Percentiles rank a stretch among this genome's conserved stretches.
Conservation (phyloP, 2,329 filamentous ascomycete genomes). For the Aureobasidium sp. region DNA sequence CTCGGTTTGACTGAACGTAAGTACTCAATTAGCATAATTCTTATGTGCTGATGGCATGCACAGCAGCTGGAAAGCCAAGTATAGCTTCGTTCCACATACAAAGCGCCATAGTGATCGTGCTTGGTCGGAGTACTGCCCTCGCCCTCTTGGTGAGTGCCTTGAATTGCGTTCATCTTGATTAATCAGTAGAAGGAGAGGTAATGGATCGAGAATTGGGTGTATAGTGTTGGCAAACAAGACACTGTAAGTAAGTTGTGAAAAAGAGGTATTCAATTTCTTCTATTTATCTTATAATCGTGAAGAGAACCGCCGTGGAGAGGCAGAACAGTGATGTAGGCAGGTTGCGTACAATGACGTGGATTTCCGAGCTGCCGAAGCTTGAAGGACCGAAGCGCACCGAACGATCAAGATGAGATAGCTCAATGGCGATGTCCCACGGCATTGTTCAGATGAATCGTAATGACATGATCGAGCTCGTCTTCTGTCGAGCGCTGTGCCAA, state of each 20-base stretch:
- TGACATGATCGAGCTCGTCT: neutral
- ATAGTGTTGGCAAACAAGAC: neutral
- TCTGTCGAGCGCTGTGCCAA: neutral
- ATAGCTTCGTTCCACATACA: slow-evolving; percentile 18
- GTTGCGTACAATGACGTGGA: neutral
- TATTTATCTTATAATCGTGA: neutral
- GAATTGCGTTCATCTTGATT: slow-evolving; percentile 12
- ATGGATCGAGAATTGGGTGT: neutral
- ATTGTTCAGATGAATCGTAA: neutral
- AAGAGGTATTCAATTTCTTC: neutral
- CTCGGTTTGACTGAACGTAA: slow-evolving; percentile 28
- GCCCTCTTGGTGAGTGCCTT: slow-evolving; percentile 6
- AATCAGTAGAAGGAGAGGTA: neutral
- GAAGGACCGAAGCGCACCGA: neutral
- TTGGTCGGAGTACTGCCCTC: neutral
- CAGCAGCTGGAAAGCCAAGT: too few relatives aligned
- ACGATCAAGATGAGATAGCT: neutral
- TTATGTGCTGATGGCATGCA: too few relatives aligned
- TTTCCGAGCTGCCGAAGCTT: neutral
- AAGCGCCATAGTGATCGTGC: slow-evolving; percentile 34
- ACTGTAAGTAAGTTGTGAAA: neutral
- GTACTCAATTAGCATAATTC: too few relatives aligned
- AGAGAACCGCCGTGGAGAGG: neutral
- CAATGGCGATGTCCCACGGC: neutral
- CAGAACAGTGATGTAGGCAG: neutral